These are phyloP conservation scores for Didymella pinodella DNA, from an alignment of 2,329 filamentous ascomycete species.

Conservation along the genomic window DNA sequence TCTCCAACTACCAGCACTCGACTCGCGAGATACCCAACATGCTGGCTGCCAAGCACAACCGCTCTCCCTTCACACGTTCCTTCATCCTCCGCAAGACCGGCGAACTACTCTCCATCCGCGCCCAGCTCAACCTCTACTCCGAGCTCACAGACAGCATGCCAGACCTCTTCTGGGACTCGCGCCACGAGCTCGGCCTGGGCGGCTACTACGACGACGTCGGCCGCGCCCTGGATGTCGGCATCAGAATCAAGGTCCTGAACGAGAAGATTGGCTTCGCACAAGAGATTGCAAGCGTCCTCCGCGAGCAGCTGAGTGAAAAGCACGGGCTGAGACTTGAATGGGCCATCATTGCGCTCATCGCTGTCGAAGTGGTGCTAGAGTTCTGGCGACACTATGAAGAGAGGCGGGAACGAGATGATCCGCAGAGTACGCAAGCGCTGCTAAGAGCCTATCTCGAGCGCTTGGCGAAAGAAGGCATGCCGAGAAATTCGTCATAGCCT, in stretches of 20 bases:
- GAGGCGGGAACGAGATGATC: constrained; percentile 54
- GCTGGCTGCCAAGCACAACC: constrained; percentile 70
- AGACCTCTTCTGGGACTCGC: constrained; percentile 95
- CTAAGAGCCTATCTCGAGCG: constrained; percentile 48
- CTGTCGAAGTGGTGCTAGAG: constrained; percentile 90
- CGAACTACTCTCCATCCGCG: constrained; percentile 85
- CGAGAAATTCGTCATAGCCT: too few relatives aligned
- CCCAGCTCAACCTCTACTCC: constrained; percentile 94
- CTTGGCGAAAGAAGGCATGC: neutral
- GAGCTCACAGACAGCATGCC: constrained; percentile 94
- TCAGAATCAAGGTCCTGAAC: constrained; percentile 89
- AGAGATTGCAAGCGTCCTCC: constrained; percentile 88
- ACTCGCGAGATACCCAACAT: constrained; percentile 83
- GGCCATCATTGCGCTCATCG: constrained; percentile 94
- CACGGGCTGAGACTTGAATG: constrained; percentile 88
- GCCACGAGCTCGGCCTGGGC: constrained; percentile 87
- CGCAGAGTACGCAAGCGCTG: constrained; percentile 52
- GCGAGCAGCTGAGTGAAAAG: constrained; percentile 88
- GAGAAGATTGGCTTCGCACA: constrained; percentile 98
- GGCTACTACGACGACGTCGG: constrained; percentile 96
- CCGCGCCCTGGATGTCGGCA: constrained; percentile 86
- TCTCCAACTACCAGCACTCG: constrained; percentile 85
- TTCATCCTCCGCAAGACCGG: constrained; percentile 95
- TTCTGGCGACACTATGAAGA: constrained; percentile 76
- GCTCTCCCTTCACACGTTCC: constrained; percentile 65